These are phyloP conservation scores for Colletotrichum eleusines DNA, from an alignment of 2,329 filamentous ascomycete species.

Conservation along the genomic window DNA sequence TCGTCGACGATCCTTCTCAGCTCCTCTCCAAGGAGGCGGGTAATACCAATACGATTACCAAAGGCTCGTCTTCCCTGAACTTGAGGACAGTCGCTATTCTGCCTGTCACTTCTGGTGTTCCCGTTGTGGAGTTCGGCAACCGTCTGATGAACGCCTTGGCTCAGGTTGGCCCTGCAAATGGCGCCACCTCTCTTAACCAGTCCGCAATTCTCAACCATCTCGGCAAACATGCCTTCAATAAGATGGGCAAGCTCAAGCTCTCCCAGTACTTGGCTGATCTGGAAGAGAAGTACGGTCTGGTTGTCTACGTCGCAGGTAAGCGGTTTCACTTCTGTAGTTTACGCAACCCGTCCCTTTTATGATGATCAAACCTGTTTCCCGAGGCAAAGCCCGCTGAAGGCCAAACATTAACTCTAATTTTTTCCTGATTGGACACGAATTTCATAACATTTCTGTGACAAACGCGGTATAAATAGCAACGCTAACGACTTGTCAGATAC, in stretches of 20 bases:
- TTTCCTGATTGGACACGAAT: constrained; percentile 65
- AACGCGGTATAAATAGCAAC: neutral
- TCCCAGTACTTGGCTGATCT: constrained; percentile 96
- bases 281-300: constrained; percentile 96
- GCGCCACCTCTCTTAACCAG: constrained; percentile 92
- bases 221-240: constrained; percentile 94
- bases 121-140: constrained; percentile 94
- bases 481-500: constrained; percentile 74
- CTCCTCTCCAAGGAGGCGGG: constrained; percentile 73
- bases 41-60: constrained; percentile 69
- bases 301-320: constrained; percentile 88
- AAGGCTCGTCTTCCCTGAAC: constrained; percentile 88
- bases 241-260: constrained; percentile 95
- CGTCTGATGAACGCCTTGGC: constrained; percentile 87
- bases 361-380: constrained; percentile 64
- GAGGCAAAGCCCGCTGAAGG: constrained; percentile 67
- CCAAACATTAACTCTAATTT: constrained; percentile 73
- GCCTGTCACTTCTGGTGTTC: constrained; percentile 90
- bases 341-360: constrained; percentile 48
- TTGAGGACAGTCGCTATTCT: constrained; percentile 92
- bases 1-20: constrained; percentile 84
- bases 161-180: constrained; percentile 90
- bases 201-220: constrained; percentile 94
- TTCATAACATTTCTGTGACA: constrained; percentile 31
- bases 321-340: constrained; percentile 46